Evolutionary conservation across 371 early-diverging fungal species (phyloP).

Genomic region (Smittium culicis): DNA sequence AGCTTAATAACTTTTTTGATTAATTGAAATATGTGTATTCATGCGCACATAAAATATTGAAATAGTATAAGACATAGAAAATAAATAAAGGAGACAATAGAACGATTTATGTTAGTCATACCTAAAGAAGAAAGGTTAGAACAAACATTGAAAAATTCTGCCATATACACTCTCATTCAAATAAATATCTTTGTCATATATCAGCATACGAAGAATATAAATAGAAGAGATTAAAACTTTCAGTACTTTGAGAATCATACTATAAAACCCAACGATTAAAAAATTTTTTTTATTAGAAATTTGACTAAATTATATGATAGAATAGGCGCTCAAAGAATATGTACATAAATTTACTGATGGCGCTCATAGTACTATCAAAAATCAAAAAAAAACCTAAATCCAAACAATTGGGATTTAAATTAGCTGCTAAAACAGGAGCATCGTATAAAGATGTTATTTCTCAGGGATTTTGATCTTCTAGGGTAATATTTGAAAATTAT

Average conservation of each 20-base stretch:
- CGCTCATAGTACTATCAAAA: background rate
- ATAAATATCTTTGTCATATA: background rate
- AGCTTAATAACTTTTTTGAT: background rate
- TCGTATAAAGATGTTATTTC: background rate
- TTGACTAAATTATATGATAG: background rate
- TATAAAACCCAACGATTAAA: background rate
- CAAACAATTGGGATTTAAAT: background rate
- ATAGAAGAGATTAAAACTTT: background rate
- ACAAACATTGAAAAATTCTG: background rate
- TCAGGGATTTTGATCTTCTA: background rate
- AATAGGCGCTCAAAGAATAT: background rate
- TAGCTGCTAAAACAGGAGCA: constrained; percentile 1
- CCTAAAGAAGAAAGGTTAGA: background rate
- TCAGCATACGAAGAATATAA: background rate
- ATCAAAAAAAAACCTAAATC: background rate
- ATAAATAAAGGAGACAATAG: background rate
- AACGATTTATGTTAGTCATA: background rate
- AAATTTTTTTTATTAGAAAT: background rate
- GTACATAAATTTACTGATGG: background rate
- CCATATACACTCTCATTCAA: background rate
- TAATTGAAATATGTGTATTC: background rate
- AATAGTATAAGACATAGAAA: background rate
- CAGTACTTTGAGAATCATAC: background rate
- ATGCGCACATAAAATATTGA: background rate
- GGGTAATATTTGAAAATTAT: background rate